These are phyloP conservation scores for Aspergillus diversus DNA, from an alignment of 495 filamentous ascomycete species.

Conservation along the genomic window DNA sequence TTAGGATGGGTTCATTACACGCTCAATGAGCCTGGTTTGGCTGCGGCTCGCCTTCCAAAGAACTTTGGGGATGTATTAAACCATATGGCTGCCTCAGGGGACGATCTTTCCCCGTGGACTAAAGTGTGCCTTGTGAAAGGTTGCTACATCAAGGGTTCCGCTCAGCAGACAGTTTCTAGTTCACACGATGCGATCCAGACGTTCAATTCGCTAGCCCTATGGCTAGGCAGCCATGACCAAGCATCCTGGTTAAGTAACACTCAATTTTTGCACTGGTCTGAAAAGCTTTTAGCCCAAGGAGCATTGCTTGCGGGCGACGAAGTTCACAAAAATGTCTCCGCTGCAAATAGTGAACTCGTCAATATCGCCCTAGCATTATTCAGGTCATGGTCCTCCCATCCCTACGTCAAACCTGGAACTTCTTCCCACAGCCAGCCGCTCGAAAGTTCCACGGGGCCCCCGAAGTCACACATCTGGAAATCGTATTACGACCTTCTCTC, in stretches of 20 bases:
- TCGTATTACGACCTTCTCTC: conserved; percentile 80
- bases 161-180: conserved; percentile 60
- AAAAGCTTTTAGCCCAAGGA: conserved; percentile 71
- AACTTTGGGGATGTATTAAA: conserved; percentile 57
- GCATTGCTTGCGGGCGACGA: conserved; percentile 67
- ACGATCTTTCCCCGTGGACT: conserved; percentile 67
- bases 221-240: conserved; percentile 49
- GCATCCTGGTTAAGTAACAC: conserved; percentile 33
- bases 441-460: conserved; percentile 25
- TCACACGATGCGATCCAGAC: conserved; percentile 61
- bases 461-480: conserved; percentile 62
- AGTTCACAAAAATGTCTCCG: conserved; percentile 41
- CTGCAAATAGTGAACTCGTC: conserved; percentile 32
- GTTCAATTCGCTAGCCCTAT: conserved; percentile 64
- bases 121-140: conserved; percentile 79
- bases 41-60: conserved; percentile 63
- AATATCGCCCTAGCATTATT: conserved; percentile 44
- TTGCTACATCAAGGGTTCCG: conserved; percentile 73
- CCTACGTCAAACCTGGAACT: conserved; percentile 41
- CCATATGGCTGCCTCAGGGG: conserved; percentile 48
- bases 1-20: conserved; percentile 82
- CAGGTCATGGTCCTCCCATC: conserved; percentile 46
- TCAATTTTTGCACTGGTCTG: conserved; percentile 75
- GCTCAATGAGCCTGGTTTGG: conserved; percentile 65
- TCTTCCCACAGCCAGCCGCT: conserved; percentile 48